A percentile compares a stretch with the other conserved stretches of the same genome.
phyloP scores from a whole-genome alignment of 164 flowering plant genomes.

The Aristolochia contorta region DNA sequence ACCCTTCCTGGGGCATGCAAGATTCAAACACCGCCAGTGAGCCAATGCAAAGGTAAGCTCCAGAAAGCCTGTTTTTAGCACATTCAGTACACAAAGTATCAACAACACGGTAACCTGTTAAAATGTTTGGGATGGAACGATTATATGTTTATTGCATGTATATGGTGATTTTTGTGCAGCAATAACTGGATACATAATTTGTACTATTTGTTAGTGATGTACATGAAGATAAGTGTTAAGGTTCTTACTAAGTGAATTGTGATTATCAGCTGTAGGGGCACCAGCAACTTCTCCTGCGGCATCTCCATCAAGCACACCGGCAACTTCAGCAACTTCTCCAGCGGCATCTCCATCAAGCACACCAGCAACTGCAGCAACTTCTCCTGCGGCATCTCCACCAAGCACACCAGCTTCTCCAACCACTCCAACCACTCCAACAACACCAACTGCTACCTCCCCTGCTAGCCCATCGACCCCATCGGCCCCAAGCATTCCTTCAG shows the following conservation, averaged over 20 bases:
- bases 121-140: no score
- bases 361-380: no score
- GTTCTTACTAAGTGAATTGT: neutral
- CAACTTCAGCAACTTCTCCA: neutral
- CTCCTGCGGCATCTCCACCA: constrained; percentile 2
- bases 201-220: neutral
- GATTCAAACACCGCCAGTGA: constrained; percentile 62
- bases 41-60: constrained; percentile 44
- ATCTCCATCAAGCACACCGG: no score
- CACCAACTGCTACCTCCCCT: neutral
- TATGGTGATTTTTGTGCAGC: no score
- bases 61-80: neutral
- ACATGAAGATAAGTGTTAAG: no score
- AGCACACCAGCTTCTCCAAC: neutral
- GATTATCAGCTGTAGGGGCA: neutral
- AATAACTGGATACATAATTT: no score
- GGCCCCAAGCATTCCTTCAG: constrained; percentile 6
- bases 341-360: constrained; percentile 3
- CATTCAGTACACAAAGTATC: no score
- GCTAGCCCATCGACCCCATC: constrained; percentile 1
- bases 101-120: neutral
- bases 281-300: neutral
- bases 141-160: no score
- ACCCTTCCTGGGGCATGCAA: constrained; percentile 60
- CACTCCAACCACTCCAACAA: constrained; percentile 3